Evolutionary conservation across 164 flowering plant species (phyloP).

Genomic region (Kalanchoe fedtschenkoi): DNA sequence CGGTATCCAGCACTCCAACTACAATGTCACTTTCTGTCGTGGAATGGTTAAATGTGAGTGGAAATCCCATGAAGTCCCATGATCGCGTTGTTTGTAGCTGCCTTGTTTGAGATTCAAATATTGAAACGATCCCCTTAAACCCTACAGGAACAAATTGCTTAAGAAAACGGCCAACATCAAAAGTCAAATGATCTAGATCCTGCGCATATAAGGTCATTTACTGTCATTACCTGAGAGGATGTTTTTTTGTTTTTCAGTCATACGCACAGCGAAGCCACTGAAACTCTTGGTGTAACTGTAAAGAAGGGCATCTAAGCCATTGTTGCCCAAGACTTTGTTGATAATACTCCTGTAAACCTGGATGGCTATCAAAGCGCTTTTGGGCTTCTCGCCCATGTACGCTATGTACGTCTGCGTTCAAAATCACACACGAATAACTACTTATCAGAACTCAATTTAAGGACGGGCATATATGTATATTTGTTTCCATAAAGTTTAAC

Average conservation of each 20-base stretch:
- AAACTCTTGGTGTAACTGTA: conserved; percentile 45
- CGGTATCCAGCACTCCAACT: conserved; percentile 42
- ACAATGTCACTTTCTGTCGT: conserved; percentile 26
- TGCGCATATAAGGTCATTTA: not conserved
- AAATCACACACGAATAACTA: not conserved
- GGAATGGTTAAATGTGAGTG: conserved; percentile 11
- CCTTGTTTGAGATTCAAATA: conserved; percentile 23
- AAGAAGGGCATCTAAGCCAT: not conserved
- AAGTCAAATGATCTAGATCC: not conserved
- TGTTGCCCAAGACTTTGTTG: conserved; percentile 11
- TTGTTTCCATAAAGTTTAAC: not conserved
- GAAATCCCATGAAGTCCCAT: conserved; percentile 39
- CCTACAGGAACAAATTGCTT: conserved; percentile 9
- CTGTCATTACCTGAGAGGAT: conserved; percentile 18
- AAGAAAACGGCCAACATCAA: not conserved
- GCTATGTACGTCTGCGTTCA: conserved; percentile 18
- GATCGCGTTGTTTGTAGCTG: conserved; percentile 36
- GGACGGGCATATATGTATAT: not conserved
- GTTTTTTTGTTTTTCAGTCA: conserved; percentile 28
- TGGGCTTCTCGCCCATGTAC: conserved; percentile 20
- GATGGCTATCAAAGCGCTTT: not conserved
- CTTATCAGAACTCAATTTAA: not conserved
- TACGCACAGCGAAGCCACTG: conserved; percentile 45
- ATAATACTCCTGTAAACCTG: conserved; percentile 14
- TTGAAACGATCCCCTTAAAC: conserved; percentile 28